These are phyloP conservation scores for Cyanidiococcus yangmingshanensis DNA, from an alignment of 23 red algal species.

Conservation along the genomic window DNA sequence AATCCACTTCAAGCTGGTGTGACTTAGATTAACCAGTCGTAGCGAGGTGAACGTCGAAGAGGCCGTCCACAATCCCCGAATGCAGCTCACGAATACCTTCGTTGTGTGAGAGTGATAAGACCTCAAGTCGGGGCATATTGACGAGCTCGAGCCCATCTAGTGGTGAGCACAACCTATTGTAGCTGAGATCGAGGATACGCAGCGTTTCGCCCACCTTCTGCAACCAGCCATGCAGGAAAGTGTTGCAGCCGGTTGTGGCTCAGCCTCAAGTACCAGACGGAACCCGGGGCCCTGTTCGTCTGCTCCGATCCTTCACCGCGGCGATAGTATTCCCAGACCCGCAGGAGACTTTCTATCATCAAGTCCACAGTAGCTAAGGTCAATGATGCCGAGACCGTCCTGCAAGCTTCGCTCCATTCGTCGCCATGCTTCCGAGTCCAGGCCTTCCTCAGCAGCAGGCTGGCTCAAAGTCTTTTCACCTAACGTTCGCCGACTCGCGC, in stretches of 20 bases:
- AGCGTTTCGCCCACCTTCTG: background rate
- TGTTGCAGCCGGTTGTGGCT: slow-evolving; percentile 14
- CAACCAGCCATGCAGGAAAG: slow-evolving; percentile 7
- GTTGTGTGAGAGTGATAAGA: slow-evolving; percentile 11
- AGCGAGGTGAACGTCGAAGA: no score
- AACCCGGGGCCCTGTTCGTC: background rate
- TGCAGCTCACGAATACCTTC: no score
- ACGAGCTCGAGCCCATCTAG: background rate
- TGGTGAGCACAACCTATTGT: background rate
- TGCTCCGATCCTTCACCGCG: background rate
- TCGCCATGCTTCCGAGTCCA: background rate
- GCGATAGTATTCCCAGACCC: background rate
- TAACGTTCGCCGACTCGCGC: no score
- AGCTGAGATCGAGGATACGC: background rate
- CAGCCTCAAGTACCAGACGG: slow-evolving; percentile 8
- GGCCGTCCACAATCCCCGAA: no score
- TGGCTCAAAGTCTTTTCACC: no score
- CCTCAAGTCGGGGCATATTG: background rate
- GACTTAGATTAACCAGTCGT: background rate
- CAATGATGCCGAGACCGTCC: slow-evolving; percentile 4
- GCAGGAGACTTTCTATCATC: background rate
- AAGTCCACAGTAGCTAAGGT: background rate
- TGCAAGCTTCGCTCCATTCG: background rate
- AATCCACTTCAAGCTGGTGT: background rate
- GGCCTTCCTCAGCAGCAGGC: no score